A percentile compares a stretch with the other conserved stretches of the same genome.
Evolutionary conservation across 139 green algal species (phyloP).

Genomic region (Haematococcus lacustris): DNA sequence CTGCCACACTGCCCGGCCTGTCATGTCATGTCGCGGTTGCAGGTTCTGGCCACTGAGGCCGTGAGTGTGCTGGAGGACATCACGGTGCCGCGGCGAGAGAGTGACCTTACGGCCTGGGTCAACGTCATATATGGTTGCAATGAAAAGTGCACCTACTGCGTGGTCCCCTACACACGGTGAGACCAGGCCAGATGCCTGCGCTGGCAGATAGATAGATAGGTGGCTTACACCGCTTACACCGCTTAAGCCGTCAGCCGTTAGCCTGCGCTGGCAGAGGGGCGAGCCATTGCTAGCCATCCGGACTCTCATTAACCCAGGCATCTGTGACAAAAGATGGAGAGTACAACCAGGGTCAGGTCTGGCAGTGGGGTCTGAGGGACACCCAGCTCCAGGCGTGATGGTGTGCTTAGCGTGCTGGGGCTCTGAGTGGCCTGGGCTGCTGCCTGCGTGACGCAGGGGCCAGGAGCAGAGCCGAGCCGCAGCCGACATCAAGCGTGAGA

Average conservation of each 20-base stretch:
- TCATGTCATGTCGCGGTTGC: too few species aligned
- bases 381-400: too few species aligned
- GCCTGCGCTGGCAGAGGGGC: neutral
- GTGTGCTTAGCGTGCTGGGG: too few species aligned
- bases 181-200: too few species aligned
- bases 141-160: slow-evolving; percentile 96
- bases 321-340: neutral
- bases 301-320: neutral
- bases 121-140: slow-evolving; percentile 99
- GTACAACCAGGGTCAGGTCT: neutral
- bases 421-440: neutral
- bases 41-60: slow-evolving; percentile 10
- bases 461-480: slow-evolving; percentile 83
- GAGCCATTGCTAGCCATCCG: neutral
- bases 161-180: slow-evolving; percentile 85
- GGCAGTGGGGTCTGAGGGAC: neutral
- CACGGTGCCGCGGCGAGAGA: slow-evolving; percentile 67
- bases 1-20: too few species aligned
- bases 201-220: too few species aligned
- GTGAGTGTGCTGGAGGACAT: slow-evolving; percentile 74
- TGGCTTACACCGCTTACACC: neutral
- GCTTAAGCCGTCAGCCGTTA: neutral
- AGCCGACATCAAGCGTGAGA: slow-evolving; percentile 77
- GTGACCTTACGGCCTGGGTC: slow-evolving; percentile 90
- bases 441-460: slow-evolving; percentile 37